phyloP scores from a whole-genome alignment of 2,329 filamentous ascomycete genomes.

The Colletotrichum magnum region DNA sequence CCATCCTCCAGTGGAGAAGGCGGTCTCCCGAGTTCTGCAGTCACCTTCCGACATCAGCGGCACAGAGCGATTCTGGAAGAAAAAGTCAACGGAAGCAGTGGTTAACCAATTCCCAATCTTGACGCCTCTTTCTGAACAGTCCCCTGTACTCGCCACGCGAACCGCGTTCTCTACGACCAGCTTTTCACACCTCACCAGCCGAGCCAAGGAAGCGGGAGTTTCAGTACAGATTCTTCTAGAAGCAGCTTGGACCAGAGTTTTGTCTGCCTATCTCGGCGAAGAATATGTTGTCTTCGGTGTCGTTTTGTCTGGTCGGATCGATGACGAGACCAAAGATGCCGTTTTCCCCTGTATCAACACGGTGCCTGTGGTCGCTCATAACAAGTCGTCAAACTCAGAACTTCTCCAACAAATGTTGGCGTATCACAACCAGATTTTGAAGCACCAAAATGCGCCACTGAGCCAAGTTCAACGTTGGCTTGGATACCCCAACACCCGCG shows the following conservation, averaged over 20 bases:
- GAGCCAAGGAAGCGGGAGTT: slow-evolving; percentile 71
- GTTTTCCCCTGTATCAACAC: slow-evolving; percentile 88
- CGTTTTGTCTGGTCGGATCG: slow-evolving; percentile 82
- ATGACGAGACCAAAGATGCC: slow-evolving; percentile 69
- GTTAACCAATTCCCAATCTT: slow-evolving; percentile 83
- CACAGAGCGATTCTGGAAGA: slow-evolving; percentile 74
- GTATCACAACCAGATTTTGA: slow-evolving; percentile 74
- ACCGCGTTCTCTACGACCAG: slow-evolving; percentile 45
- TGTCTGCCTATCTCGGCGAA: slow-evolving; percentile 85
- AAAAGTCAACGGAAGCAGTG: slow-evolving; percentile 64
- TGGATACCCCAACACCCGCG: slow-evolving; percentile 71
- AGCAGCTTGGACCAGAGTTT: slow-evolving; percentile 81
- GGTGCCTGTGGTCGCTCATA: slow-evolving; percentile 77
- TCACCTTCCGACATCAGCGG: slow-evolving; percentile 46
- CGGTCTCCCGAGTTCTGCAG: slow-evolving; percentile 59
- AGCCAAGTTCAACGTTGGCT: slow-evolving; percentile 80
- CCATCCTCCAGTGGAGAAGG: slow-evolving; percentile 48
- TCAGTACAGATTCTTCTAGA: slow-evolving; percentile 84
- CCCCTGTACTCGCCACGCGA: not conserved
- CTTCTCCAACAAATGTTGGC: slow-evolving; percentile 75
- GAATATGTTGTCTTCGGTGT: slow-evolving; percentile 81
- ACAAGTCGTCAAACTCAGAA: slow-evolving; percentile 66
- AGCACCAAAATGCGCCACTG: slow-evolving; percentile 80
- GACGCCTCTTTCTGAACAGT: slow-evolving; percentile 69
- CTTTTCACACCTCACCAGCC: slow-evolving; percentile 64